A percentile compares a stretch with the other conserved stretches of the same genome.
Evolutionary conservation across 257 asterid genomes (phyloP).

Genomic region (Solanum peruvianum): DNA sequence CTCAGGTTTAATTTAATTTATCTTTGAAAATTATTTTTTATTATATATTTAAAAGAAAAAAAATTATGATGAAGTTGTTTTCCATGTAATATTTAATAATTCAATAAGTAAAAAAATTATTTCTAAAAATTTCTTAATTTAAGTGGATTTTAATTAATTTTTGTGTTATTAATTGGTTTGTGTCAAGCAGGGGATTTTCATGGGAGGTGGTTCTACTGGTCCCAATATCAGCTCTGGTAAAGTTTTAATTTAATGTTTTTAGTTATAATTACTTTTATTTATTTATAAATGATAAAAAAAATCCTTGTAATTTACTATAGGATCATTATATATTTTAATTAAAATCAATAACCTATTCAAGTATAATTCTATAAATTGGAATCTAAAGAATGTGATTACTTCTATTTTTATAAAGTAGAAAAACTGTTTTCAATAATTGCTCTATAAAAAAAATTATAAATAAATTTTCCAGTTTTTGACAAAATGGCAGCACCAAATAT

Average conservation of each 20-base stretch:
- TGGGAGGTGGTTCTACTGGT: conserved; percentile 68
- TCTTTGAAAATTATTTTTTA: not conserved
- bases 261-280: too few relatives aligned
- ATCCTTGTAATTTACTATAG: not conserved
- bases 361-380: too few relatives aligned
- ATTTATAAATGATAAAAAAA: not conserved
- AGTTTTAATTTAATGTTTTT: not conserved
- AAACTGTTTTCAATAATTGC: too few relatives aligned
- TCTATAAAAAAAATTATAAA: too few relatives aligned
- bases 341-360: too few relatives aligned
- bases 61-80: not conserved
- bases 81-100: not conserved
- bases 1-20: conserved; percentile 49
- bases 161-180: not conserved
- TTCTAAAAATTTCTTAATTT: not conserved
- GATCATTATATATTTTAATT: not conserved
- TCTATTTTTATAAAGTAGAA: too few relatives aligned
- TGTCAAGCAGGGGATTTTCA: conserved; percentile 54
- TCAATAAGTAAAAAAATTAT: not conserved
- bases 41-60: too few relatives aligned
- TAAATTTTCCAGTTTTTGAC: conserved; percentile 13
- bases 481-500: conserved; percentile 5
- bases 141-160: not conserved
- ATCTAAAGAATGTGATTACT: too few relatives aligned
- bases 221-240: conserved; percentile 79